phyloP scores from a whole-genome alignment of 371 early-diverging fungal genomes.

The Mortierella sp. region DNA sequence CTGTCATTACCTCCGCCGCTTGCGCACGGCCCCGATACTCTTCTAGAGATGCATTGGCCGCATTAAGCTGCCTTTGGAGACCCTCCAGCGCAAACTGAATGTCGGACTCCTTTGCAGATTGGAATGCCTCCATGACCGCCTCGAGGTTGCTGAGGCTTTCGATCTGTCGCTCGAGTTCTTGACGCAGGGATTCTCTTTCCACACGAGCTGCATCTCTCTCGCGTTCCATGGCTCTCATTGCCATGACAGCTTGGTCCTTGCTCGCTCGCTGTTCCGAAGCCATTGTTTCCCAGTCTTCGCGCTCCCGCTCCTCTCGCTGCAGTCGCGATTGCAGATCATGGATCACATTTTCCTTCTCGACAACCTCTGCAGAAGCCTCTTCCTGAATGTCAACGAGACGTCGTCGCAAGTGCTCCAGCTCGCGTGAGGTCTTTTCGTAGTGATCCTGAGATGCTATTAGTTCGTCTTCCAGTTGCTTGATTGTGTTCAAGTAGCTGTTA shows the following conservation, averaged over 20 bases:
- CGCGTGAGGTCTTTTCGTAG: slow-evolving; percentile 54
- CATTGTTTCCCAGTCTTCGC: slow-evolving; percentile 73
- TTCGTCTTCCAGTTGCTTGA: slow-evolving; percentile 54
- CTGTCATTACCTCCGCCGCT: slow-evolving; percentile 64
- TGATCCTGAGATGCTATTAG: slow-evolving; percentile 52
- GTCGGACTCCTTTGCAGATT: slow-evolving; percentile 82
- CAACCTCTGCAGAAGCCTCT: slow-evolving; percentile 61
- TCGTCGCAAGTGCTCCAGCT: slow-evolving; percentile 55
- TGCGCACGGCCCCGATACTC: slow-evolving; percentile 70
- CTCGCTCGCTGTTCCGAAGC: slow-evolving; percentile 67
- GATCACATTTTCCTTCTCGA: slow-evolving; percentile 55
- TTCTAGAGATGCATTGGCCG: slow-evolving; percentile 61
- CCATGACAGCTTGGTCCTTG: slow-evolving; percentile 62
- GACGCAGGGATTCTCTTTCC: slow-evolving; percentile 62
- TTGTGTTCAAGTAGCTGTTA: slow-evolving; percentile 51
- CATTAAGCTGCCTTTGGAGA: slow-evolving; percentile 67
- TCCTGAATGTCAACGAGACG: slow-evolving; percentile 66
- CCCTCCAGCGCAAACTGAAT: slow-evolving; percentile 81
- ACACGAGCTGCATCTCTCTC: slow-evolving; percentile 65
- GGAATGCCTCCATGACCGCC: slow-evolving; percentile 87
- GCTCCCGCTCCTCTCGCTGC: slow-evolving; percentile 65
- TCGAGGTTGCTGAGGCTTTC: slow-evolving; percentile 85
- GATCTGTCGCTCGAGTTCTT: slow-evolving; percentile 70
- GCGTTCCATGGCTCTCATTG: slow-evolving; percentile 70
- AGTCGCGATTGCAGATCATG: slow-evolving; percentile 61